A percentile compares a stretch with the other conserved stretches of the same genome.
Evolutionary conservation across 805 yeast genomes (phyloP).

Genomic region (Grigorovia jiainica): DNA sequence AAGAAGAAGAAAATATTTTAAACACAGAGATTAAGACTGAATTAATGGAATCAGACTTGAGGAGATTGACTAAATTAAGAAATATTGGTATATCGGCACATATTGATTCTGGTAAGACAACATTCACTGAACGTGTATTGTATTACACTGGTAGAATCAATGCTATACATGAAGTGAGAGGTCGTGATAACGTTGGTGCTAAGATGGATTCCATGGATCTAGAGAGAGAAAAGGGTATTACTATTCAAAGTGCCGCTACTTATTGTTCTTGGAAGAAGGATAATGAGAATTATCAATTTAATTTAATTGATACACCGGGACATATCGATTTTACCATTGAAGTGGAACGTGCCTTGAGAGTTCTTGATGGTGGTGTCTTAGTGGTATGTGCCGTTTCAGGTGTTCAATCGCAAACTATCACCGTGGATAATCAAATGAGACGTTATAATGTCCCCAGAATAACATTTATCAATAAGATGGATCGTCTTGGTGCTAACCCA

Average conservation of each 20-base stretch:
- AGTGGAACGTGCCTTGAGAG: slow-evolving; percentile 97
- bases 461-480: slow-evolving; percentile 97
- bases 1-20: slow-evolving; percentile 61
- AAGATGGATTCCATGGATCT: slow-evolving; percentile 99
- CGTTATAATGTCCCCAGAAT: slow-evolving; percentile 95
- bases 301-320: slow-evolving; percentile 96
- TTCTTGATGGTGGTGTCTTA: slow-evolving; percentile 93
- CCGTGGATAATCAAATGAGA: slow-evolving; percentile 98
- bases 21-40: slow-evolving; percentile 41
- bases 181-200: slow-evolving; percentile 96
- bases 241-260: slow-evolving; percentile 98
- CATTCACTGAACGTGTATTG: slow-evolving; percentile 94
- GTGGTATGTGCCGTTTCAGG: slow-evolving; percentile 98
- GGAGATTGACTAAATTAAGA: slow-evolving; percentile 54
- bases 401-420: slow-evolving; percentile 96
- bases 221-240: slow-evolving; percentile 97
- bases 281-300: slow-evolving; percentile 65
- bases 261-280: slow-evolving; percentile 92
- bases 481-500: slow-evolving; percentile 98
- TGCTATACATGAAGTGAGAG: slow-evolving; percentile 94
- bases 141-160: slow-evolving; percentile 95
- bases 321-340: slow-evolving; percentile 98
- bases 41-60: slow-evolving; percentile 43
- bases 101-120: slow-evolving; percentile 96
- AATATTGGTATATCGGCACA: slow-evolving; percentile 98